Conservation (phyloP, 164 flowering plant species). For the Umbilicus rupestris region DNA sequence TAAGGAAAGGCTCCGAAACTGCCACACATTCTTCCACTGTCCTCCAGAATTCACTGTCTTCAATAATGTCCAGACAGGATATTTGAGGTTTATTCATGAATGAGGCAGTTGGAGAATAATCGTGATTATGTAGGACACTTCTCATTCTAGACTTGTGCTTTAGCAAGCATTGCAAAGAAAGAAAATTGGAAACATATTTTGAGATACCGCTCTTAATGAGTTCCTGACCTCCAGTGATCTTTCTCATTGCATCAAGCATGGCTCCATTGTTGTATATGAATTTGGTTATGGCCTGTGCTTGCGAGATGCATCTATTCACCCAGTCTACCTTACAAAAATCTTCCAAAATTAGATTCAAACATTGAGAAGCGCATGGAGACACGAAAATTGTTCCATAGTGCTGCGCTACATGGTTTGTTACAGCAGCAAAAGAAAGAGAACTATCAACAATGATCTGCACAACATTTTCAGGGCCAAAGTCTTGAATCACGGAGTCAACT, state of each 20-base stretch:
- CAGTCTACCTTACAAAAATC: constrained; percentile 86
- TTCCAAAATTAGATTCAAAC: constrained; percentile 68
- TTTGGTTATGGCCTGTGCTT: constrained; percentile 73
- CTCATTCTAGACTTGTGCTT: constrained; percentile 60
- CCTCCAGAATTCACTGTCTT: constrained; percentile 81
- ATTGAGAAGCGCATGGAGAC: constrained; percentile 83
- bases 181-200: constrained; percentile 59
- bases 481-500: constrained; percentile 80
- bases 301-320: constrained; percentile 67
- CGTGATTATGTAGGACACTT: constrained; percentile 70
- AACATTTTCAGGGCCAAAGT: constrained; percentile 76
- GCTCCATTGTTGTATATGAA: constrained; percentile 60
- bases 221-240: constrained; percentile 72
- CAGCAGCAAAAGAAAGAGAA: constrained; percentile 47
- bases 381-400: constrained; percentile 61
- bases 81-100: constrained; percentile 52
- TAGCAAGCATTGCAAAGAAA: constrained; percentile 64
- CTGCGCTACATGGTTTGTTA: constrained; percentile 59
- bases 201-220: constrained; percentile 65
- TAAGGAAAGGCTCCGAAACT: constrained; percentile 76
- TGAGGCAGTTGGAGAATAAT: constrained; percentile 41
- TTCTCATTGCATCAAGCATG: constrained; percentile 69
- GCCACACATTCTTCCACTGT: constrained; percentile 81
- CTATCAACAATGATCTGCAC: constrained; percentile 80
- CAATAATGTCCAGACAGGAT: constrained; percentile 45